Evolutionary conservation across 192 early-diverging fungal genomes (phyloP).

Genomic region (Anaeromyces robustus): DNA sequence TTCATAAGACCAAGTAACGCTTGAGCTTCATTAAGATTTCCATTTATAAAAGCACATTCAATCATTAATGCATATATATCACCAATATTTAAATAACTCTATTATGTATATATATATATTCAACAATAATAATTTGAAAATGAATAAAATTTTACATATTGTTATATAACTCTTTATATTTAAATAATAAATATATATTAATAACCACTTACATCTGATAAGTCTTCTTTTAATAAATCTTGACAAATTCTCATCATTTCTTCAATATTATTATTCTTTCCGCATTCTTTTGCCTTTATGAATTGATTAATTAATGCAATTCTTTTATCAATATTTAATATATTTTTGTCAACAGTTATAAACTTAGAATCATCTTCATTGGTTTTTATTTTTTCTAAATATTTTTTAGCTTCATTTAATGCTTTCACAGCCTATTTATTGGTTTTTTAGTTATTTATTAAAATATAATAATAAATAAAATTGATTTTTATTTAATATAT

Average conservation of each 20-base stretch:
- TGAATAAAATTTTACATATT: no score
- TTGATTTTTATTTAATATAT: no score
- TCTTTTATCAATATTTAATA: background rate
- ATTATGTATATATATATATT: background rate
- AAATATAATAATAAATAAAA: no score
- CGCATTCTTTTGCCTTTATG: background rate
- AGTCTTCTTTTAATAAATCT: conserved; percentile 17
- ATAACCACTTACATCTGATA: conserved; percentile 28
- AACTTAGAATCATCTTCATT: background rate
- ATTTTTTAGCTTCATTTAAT: background rate
- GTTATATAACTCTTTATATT: no score
- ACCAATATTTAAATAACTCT: conserved; percentile 23
- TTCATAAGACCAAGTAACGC: background rate
- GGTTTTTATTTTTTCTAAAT: background rate
- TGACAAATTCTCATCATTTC: conserved; percentile 23
- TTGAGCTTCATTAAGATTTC: background rate
- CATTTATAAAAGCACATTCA: conserved; percentile 5
- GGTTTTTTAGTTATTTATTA: no score
- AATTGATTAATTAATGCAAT: background rate
- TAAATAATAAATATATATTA: background rate
- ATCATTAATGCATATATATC: conserved; percentile 38
- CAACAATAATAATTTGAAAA: no score
- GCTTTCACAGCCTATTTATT: background rate
- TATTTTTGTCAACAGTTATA: background rate
- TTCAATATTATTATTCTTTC: conserved; percentile 5